Conservation (phyloP, 352 stramenopile species). For the Globisporangium radiosum region DNA sequence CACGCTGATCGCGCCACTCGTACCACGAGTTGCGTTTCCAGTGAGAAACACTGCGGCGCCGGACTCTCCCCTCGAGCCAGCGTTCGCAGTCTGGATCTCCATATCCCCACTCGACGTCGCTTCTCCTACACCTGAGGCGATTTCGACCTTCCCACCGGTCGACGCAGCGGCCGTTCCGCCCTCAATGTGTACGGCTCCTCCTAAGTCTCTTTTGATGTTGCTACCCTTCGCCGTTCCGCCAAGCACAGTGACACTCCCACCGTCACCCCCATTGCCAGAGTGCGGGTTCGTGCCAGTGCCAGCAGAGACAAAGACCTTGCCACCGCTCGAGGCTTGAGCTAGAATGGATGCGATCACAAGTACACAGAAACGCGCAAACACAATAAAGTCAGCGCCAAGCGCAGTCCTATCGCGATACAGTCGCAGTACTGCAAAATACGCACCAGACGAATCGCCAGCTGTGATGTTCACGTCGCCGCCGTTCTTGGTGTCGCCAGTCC, state of each 20-base stretch:
- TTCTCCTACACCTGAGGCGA: slow-evolving; percentile 40
- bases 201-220: slow-evolving; percentile 33
- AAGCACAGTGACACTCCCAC: slow-evolving; percentile 41
- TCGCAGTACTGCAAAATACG: neutral
- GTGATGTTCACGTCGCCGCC: slow-evolving; percentile 56
- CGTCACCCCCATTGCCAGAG: slow-evolving; percentile 49
- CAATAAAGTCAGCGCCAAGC: neutral
- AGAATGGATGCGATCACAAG: neutral
- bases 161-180: slow-evolving; percentile 38
- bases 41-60: slow-evolving; percentile 67
- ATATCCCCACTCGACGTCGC: slow-evolving; percentile 65
- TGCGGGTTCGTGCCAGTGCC: slow-evolving; percentile 44
- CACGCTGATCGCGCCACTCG: slow-evolving; percentile 70
- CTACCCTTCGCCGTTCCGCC: slow-evolving; percentile 51
- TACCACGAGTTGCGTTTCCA: slow-evolving; percentile 56
- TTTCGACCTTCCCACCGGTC: slow-evolving; percentile 56
- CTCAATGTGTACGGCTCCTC: slow-evolving; percentile 56
- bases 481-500: slow-evolving; percentile 23
- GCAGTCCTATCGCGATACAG: too few species aligned
- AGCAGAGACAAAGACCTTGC: slow-evolving; percentile 39
- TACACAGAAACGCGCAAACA: neutral
- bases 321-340: slow-evolving; percentile 33
- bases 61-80: slow-evolving; percentile 73
- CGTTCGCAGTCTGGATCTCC: slow-evolving; percentile 50
- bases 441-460: slow-evolving; percentile 61